Evolutionary conservation across 805 yeast species (phyloP), one percentile per base, ranked within the genome.

Genomic region (Candida easanensis): DNA sequence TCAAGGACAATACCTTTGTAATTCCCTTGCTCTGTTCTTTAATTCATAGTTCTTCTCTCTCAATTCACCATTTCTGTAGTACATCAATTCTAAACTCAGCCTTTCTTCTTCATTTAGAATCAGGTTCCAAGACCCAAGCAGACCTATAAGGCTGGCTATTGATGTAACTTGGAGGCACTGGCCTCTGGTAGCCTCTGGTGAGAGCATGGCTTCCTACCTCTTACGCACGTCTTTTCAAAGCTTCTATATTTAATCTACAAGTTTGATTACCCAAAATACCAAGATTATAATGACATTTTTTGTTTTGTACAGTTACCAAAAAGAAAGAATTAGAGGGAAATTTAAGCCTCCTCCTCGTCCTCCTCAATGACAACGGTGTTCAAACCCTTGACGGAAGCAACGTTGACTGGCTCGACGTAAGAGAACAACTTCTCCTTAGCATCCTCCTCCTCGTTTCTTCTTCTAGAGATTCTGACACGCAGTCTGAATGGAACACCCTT

Each of bases 371-470:
- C 97, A 74, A 80, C 85, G 76, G 99, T 93, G 77, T 89, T 84
- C 75, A 93, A 87, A 79, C 97, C 97, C 84, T 93, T 93, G 76
- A 88, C 82, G 58, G 95, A 70, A 69, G 97, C 85, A 66, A 93
- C 97, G 68, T 77, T 75, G 71, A 93, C 96, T 68, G 95, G 91
- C 82, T 93, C 98, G 68, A 93, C 99, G 76, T 80, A 90, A 61
- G 98, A 89, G 82, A 88, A 93, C 74, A 93, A 83, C 74, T 90
- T 88, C 79, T 88, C 90, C 83, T 84, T 85, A 68, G 99, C 97
- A 71, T 88, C 91, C 82, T 93, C 99, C 81, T 93, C 99, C 76
- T 93, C 97, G 82, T 93, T 93, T 82, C 98, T 88, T 90, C 85
- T 93, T 84, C 96, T 86, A 56, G 98, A 89, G 78, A 93, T 90